These are phyloP conservation scores for Chaetomium sp. DNA, from an alignment of 2,329 filamentous ascomycete species.

Conservation along the genomic window DNA sequence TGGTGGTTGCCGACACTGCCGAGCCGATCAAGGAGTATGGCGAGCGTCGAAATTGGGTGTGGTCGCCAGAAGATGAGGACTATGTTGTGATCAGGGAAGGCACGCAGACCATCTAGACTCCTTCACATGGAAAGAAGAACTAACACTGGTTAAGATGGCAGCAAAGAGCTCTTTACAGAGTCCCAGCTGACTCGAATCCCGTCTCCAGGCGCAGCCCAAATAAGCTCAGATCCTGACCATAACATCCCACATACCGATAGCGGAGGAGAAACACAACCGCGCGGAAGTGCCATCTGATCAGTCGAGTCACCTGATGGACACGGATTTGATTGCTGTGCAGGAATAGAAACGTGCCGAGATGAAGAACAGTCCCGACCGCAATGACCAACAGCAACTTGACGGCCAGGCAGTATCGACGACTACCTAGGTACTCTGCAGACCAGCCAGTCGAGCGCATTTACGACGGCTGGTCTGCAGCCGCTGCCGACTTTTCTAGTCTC, in stretches of 20 bases:
- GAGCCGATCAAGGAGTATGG: slow-evolving; percentile 19
- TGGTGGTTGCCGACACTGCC: no score
- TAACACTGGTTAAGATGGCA: slow-evolving; percentile 8
- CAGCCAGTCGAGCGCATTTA: no score
- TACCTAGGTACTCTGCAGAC: no score
- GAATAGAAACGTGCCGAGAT: no score
- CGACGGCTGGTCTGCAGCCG: no score
- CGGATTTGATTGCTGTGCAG: no score
- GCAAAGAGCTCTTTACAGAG: slow-evolving; percentile 8
- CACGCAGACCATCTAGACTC: neutral
- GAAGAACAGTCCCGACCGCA: no score
- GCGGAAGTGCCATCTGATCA: no score
- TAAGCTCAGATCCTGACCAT: neutral
- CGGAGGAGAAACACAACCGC: neutral
- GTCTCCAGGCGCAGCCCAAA: neutral
- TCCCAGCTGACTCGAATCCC: slow-evolving; percentile 11
- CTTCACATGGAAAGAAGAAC: neutral
- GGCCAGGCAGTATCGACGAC: no score
- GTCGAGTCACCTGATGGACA: no score
- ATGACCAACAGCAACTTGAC: no score
- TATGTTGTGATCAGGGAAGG: slow-evolving; percentile 7
- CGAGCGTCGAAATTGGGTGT: slow-evolving; percentile 18
- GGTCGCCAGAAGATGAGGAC: slow-evolving; percentile 8
- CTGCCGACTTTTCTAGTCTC: no score
- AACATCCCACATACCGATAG: neutral